phyloP scores from a whole-genome alignment of 140 eudicot genomes.

The Ambrosia hybrid region DNA sequence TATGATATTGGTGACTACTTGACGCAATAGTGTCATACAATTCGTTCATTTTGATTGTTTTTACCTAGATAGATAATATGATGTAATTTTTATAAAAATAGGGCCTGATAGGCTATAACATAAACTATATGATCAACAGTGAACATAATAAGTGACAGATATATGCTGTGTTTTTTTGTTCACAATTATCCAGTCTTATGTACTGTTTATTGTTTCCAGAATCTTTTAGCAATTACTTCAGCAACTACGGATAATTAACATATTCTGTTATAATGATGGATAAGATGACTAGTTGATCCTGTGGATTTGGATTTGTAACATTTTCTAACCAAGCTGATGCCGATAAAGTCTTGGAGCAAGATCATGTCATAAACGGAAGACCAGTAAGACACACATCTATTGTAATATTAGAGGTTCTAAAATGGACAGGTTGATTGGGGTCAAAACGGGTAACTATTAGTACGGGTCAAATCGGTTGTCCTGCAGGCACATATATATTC shows the following conservation, averaged over 20 bases:
- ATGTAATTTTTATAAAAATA: too few species aligned
- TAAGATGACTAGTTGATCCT: slow-evolving; percentile 76
- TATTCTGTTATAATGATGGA: slow-evolving; percentile 97
- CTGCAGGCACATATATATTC: not conserved
- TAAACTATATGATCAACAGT: not conserved
- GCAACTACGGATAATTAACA: slow-evolving; percentile 75
- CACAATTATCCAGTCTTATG: slow-evolving; percentile 1
- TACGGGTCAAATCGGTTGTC: not conserved
- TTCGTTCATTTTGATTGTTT: too few species aligned
- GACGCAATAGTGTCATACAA: too few species aligned
- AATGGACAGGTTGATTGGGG: too few species aligned
- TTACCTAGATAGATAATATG: too few species aligned
- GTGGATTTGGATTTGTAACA: slow-evolving; percentile 94
- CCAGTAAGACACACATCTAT: slow-evolving; percentile 40
- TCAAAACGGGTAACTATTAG: too few species aligned
- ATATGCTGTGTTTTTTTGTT: not conserved
- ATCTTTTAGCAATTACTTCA: slow-evolving; percentile 76
- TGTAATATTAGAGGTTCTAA: not conserved
- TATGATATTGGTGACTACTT: too few species aligned
- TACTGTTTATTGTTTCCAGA: slow-evolving; percentile 43
- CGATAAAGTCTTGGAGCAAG: slow-evolving; percentile 80
- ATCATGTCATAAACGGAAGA: slow-evolving; percentile 92
- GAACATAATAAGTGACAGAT: not conserved
- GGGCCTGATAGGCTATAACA: too few species aligned
- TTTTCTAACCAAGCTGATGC: slow-evolving; percentile 83